Base-by-base conservation (phyloP, 2,329 filamentous ascomycete species). In the Penicillium sp. region DNA sequence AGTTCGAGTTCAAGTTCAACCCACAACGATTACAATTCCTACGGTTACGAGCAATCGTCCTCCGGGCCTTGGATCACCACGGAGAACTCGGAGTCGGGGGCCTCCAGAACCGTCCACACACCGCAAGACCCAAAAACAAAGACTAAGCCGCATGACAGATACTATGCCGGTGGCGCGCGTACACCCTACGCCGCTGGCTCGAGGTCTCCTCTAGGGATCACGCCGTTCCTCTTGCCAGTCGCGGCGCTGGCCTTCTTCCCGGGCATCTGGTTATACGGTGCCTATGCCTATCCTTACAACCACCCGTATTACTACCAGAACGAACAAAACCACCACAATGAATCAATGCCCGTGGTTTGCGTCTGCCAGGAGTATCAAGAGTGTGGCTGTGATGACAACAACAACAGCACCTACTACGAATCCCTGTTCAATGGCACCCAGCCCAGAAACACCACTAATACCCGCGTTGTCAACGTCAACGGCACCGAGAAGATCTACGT, bases 381-480 rank as follows among this genome's bases (percentile, higher is more conserved):
- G 30, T 86, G 83, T 61, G 81, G 82, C 4, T 86, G 83, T 61
- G 83, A 85, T 50, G 69, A 76, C 36, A 76, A 74, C 55, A 68
- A 69, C 38, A 75, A 78, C 53, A 60, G 61, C 41, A 76, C 71
- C 1, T 77, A 73, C 54, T 66, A 76, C 50, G 62, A 73, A 40
- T 66, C 70, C 11, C 53, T 78, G 1, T 67, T 79, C 54, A 70
- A 74, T 43, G 73, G 74, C 30, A 74, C 68, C 3, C 63, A 67
- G 31, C 67, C 69, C 0, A 60, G 54, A 46, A 77, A 78, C 53
- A 69, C 68, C 6, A 74, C 65, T 22, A 52, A 68, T 8, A 68
- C 74, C 16, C 66, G 60, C 35, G 68, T 76, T 4, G 67, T 67
- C 3, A 62, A 66, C 28, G 74, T 71, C 18, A 78, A 78, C 47